phyloP scores from a whole-genome alignment of 2,329 filamentous ascomycete genomes.

The Trichoderma cornu-damae region DNA sequence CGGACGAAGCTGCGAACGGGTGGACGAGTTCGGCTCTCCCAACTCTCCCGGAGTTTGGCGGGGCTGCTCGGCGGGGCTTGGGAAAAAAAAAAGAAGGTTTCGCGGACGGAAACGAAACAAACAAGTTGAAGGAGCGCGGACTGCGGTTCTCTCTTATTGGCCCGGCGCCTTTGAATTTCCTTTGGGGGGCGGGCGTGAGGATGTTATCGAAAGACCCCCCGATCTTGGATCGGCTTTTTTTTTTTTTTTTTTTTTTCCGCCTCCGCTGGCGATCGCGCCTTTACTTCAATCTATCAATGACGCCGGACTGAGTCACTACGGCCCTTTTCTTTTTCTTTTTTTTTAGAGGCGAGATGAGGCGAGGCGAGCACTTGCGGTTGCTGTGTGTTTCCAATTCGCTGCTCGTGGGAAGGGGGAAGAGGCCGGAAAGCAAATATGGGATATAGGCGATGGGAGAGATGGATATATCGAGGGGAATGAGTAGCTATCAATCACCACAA shows the following conservation, averaged over 20 bases:
- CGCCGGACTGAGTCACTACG: constrained; percentile 12
- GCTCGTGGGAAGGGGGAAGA: no score
- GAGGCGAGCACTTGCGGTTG: neutral
- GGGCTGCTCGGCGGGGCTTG: constrained; percentile 12
- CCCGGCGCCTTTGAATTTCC: neutral
- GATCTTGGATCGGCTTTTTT: constrained; percentile 8
- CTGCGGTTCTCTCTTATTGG: constrained; percentile 5
- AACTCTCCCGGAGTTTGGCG: constrained; percentile 12
- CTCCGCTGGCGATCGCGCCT: neutral
- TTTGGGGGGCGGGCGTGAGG: constrained; percentile 1
- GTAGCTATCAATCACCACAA: no score
- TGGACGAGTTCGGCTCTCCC: neutral
- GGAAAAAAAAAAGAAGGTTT: neutral
- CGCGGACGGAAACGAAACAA: no score
- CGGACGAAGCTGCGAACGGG: neutral
- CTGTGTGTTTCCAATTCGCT: neutral
- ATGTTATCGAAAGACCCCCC: constrained; percentile 11
- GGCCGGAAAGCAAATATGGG: no score
- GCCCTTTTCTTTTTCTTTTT: no score
- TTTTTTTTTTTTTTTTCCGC: constrained; percentile 1
- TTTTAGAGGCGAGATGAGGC: no score
- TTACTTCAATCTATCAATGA: constrained; percentile 11
- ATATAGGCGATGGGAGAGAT: no score
- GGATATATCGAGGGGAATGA: no score
- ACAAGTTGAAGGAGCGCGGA: no score